phyloP scores from a whole-genome alignment of 1,139 yeast species.

The Yamadazyma blattariae region DNA sequence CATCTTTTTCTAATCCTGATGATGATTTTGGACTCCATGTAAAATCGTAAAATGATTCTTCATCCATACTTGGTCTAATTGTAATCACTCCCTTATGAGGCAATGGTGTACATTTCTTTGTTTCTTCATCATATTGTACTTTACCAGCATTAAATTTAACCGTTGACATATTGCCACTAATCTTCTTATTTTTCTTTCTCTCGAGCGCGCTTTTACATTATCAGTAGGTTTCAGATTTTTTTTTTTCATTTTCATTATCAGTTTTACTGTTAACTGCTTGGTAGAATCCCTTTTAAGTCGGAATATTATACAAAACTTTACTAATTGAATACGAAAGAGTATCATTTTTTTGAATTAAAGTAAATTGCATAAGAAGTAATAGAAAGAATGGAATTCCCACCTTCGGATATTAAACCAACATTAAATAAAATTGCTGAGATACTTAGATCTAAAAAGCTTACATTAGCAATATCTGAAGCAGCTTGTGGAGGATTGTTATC shows the following conservation, averaged over 20 bases:
- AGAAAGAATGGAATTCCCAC: slow-evolving; percentile 57
- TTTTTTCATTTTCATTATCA: too few species aligned
- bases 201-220: too few species aligned
- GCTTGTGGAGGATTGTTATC: slow-evolving; percentile 88
- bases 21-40: slow-evolving; percentile 40
- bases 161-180: slow-evolving; percentile 7
- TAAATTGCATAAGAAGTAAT: too few species aligned
- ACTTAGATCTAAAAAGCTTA: slow-evolving; percentile 51
- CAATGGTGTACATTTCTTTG: slow-evolving; percentile 70
- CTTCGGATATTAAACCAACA: slow-evolving; percentile 46
- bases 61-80: slow-evolving; percentile 59
- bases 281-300: too few species aligned
- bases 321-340: too few species aligned
- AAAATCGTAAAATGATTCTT: slow-evolving; percentile 45
- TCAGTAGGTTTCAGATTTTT: too few species aligned
- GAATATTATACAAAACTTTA: neutral
- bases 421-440: slow-evolving; percentile 58
- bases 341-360: too few species aligned
- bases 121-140: slow-evolving; percentile 68
- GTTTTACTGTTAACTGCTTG: too few species aligned
- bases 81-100: slow-evolving; percentile 74
- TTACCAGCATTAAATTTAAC: slow-evolving; percentile 79
- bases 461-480: slow-evolving; percentile 79
- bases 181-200: too few species aligned
- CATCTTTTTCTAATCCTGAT: slow-evolving; percentile 52